Evolutionary conservation across 352 stramenopile species (phyloP).

Genomic region (Poterioochromonas sp.): DNA sequence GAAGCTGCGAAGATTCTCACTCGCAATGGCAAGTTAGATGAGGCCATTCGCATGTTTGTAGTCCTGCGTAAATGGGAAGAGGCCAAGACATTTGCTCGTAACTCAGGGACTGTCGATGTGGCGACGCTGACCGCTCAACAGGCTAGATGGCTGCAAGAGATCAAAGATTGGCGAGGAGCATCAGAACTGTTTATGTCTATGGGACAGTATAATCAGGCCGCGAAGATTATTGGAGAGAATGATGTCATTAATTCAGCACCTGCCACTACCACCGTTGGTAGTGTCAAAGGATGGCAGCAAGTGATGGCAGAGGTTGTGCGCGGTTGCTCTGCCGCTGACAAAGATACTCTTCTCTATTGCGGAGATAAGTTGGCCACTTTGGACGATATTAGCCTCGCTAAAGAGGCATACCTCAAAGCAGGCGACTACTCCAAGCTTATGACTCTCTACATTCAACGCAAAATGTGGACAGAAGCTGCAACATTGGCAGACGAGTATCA

Average conservation of each 20-base stretch:
- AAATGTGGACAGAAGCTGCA: slow-evolving; percentile 79
- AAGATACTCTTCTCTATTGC: slow-evolving; percentile 36
- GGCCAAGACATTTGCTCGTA: slow-evolving; percentile 57
- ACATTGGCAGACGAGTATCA: slow-evolving; percentile 59
- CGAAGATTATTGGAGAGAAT: slow-evolving; percentile 33
- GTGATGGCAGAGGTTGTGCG: slow-evolving; percentile 32
- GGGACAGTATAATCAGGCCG: slow-evolving; percentile 12
- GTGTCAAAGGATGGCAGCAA: slow-evolving; percentile 26
- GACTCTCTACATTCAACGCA: slow-evolving; percentile 70
- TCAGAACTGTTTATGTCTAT: slow-evolving; percentile 67
- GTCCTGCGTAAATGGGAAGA: slow-evolving; percentile 84
- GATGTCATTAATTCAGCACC: too few relatives aligned
- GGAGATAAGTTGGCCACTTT: slow-evolving; percentile 32
- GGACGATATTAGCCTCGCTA: slow-evolving; percentile 47
- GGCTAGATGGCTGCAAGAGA: slow-evolving; percentile 79
- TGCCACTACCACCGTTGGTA: background rate
- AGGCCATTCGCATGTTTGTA: slow-evolving; percentile 82
- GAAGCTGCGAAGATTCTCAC: slow-evolving; percentile 74
- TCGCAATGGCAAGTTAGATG: slow-evolving; percentile 62
- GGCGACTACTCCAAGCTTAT: slow-evolving; percentile 57
- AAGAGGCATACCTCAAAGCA: slow-evolving; percentile 54
- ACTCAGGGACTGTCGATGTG: slow-evolving; percentile 54
- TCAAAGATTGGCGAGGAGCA: slow-evolving; percentile 75
- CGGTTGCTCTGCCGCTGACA: background rate
- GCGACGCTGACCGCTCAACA: slow-evolving; percentile 74